These are phyloP conservation scores for Xylaria bambusicola DNA, from an alignment of 495 filamentous ascomycete species.

Conservation along the genomic window DNA sequence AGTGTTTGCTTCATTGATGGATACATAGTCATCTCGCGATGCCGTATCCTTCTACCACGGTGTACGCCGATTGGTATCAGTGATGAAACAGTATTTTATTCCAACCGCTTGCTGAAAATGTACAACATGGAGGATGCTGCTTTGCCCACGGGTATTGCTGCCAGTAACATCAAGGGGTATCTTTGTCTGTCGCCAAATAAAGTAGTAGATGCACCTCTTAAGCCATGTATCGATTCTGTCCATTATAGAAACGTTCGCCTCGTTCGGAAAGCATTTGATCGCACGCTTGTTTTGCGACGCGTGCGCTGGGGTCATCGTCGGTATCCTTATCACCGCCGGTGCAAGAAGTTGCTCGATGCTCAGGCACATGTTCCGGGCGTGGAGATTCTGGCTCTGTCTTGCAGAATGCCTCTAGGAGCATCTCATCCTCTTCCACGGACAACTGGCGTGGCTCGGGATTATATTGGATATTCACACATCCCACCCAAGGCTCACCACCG, in stretches of 20 bases:
- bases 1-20: background rate
- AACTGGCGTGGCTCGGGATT: constrained; percentile 28
- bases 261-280: constrained; percentile 38
- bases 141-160: constrained; percentile 1
- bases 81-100: constrained; percentile 9
- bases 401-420: constrained; percentile 44
- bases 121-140: background rate
- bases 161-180: constrained; percentile 11
- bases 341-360: constrained; percentile 23
- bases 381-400: constrained; percentile 26
- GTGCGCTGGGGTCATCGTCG: constrained; percentile 38
- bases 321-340: constrained; percentile 25
- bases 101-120: constrained; percentile 3
- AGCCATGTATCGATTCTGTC: constrained; percentile 9
- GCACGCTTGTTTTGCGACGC: constrained; percentile 45
- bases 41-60: background rate
- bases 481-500: constrained; percentile 24
- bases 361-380: constrained; percentile 24
- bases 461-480: constrained; percentile 27
- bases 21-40: constrained; percentile 10
- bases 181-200: background rate
- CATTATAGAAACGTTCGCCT: constrained; percentile 9
- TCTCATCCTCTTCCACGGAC: constrained; percentile 42
- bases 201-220: background rate
- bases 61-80: constrained; percentile 4